Evolutionary conservation across 768 basidiomycete species (phyloP).

Genomic region (Suillus clintonianus): DNA sequence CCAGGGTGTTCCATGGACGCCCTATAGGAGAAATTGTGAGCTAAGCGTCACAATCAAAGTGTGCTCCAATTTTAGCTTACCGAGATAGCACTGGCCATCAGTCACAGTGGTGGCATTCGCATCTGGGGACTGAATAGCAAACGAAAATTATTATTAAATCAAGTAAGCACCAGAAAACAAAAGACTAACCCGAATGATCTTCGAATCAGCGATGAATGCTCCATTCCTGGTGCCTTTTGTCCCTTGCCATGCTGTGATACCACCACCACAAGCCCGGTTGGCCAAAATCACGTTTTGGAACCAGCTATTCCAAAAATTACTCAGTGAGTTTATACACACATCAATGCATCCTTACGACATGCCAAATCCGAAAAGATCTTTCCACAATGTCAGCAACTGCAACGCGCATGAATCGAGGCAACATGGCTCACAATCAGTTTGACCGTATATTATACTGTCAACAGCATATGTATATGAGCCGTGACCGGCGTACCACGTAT

Average conservation of each 20-base stretch:
- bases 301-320: slow-evolving; percentile 42
- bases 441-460: slow-evolving; percentile 63
- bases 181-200: slow-evolving; percentile 53
- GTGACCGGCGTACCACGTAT: slow-evolving; percentile 65
- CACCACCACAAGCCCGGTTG: slow-evolving; percentile 65
- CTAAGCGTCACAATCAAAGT: background rate
- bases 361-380: slow-evolving; percentile 63
- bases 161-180: background rate
- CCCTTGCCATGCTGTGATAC: slow-evolving; percentile 66
- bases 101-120: slow-evolving; percentile 52
- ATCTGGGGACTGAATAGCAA: slow-evolving; percentile 51
- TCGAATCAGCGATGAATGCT: slow-evolving; percentile 56
- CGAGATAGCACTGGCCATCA: slow-evolving; percentile 50
- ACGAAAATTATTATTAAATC: background rate
- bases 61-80: slow-evolving; percentile 24
- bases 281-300: slow-evolving; percentile 63
- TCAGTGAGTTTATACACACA: background rate
- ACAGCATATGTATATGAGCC: slow-evolving; percentile 60
- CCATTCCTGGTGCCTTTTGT: slow-evolving; percentile 46
- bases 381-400: background rate
- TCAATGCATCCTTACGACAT: slow-evolving; percentile 46
- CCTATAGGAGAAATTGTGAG: slow-evolving; percentile 12
- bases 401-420: background rate
- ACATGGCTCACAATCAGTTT: slow-evolving; percentile 61
- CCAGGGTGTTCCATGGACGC: slow-evolving; percentile 65